Evolutionary conservation across 176 grass and related monocot species (phyloP).

Genomic region (Canna indica): DNA sequence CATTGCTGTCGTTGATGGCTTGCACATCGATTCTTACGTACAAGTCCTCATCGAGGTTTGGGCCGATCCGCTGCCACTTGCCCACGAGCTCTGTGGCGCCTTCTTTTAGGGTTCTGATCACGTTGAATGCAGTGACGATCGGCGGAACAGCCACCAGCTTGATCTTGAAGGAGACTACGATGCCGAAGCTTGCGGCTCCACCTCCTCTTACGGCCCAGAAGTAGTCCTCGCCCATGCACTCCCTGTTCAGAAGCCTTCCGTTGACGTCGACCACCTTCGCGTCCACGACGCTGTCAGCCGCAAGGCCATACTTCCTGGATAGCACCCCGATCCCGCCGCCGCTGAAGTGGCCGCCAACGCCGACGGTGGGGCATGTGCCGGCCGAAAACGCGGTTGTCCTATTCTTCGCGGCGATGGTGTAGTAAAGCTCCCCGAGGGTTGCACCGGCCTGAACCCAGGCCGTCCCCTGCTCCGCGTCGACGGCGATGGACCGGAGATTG

Average conservation of each 20-base stretch:
- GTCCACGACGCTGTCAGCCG: slow-evolving; percentile 30
- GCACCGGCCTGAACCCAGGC: slow-evolving; percentile 35
- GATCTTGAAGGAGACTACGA: slow-evolving; percentile 31
- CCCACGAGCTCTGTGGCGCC: slow-evolving; percentile 10
- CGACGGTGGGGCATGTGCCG: slow-evolving; percentile 22
- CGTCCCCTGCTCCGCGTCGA: slow-evolving; percentile 10
- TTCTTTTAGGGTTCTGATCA: slow-evolving; percentile 14
- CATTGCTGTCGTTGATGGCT: not conserved
- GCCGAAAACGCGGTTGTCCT: slow-evolving; percentile 19
- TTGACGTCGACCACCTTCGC: slow-evolving; percentile 14
- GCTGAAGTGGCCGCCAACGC: slow-evolving; percentile 31
- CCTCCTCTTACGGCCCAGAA: slow-evolving; percentile 43
- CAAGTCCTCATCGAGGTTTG: slow-evolving; percentile 24
- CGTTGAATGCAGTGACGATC: slow-evolving; percentile 19
- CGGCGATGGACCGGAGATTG: slow-evolving; percentile 14
- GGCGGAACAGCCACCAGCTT: slow-evolving; percentile 23
- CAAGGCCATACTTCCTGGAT: slow-evolving; percentile 25
- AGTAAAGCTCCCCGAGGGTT: slow-evolving; percentile 36
- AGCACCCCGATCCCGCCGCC: slow-evolving; percentile 32
- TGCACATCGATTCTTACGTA: slow-evolving; percentile 18
- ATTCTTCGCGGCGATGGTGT: slow-evolving; percentile 22
- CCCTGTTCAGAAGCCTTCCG: slow-evolving; percentile 19
- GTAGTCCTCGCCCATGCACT: slow-evolving; percentile 31
- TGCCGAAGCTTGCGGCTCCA: slow-evolving; percentile 30
- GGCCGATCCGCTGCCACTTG: slow-evolving; percentile 28